phyloP scores from a whole-genome alignment of 306 rosid species.

The Rosa rugosa region DNA sequence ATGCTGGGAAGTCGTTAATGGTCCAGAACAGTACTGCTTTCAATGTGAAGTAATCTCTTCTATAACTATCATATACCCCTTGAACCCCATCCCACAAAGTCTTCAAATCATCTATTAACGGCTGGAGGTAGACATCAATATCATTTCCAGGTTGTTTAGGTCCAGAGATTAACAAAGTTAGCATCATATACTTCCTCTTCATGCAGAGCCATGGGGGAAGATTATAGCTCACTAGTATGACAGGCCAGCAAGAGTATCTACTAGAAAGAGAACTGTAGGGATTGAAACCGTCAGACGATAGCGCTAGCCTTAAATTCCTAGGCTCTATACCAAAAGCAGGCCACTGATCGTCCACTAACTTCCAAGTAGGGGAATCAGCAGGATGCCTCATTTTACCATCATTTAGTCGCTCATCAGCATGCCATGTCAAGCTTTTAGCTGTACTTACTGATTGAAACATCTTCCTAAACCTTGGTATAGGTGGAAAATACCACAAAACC shows the following conservation, averaged over 20 bases:
- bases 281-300: not conserved
- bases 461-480: not conserved
- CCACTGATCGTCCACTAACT: not conserved
- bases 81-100: not conserved
- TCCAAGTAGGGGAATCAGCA: not conserved
- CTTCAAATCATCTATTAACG: conserved; percentile 4
- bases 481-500: conserved; percentile 2
- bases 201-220: not conserved
- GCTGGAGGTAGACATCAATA: not conserved
- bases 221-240: not conserved
- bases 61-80: not conserved
- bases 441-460: not conserved
- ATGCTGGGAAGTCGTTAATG: conserved; percentile 5
- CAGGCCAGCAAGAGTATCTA: not conserved
- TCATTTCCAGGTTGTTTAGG: not conserved
- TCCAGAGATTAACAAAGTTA: not conserved
- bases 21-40: not conserved
- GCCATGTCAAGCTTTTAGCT: not conserved
- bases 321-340: not conserved
- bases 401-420: not conserved
- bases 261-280: not conserved
- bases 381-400: conserved; percentile 9
- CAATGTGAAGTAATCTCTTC: not conserved
- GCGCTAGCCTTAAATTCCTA: not conserved
- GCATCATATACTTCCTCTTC: not conserved